Conservation (phyloP, 2,329 filamentous ascomycete genomes). For the Penicillium verrucosum region DNA sequence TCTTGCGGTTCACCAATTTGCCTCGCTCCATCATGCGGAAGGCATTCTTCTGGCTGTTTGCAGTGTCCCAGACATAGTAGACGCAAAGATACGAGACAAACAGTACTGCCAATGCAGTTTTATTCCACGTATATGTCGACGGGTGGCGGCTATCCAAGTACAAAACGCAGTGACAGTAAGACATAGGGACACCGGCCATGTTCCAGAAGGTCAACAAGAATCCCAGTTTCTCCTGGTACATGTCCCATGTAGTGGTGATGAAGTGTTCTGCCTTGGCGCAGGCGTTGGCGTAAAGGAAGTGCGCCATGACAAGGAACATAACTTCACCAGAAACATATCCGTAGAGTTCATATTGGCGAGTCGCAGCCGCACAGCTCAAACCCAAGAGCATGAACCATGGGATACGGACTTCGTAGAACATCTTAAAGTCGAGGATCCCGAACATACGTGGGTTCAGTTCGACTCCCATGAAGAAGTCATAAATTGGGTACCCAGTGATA, state of each 20-base stretch:
- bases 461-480: constrained; percentile 88
- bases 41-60: constrained; percentile 87
- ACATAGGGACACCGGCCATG: constrained; percentile 82
- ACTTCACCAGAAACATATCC: constrained; percentile 82
- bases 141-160: constrained; percentile 81
- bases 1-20: constrained; percentile 62
- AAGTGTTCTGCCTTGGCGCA: constrained; percentile 88
- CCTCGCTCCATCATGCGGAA: constrained; percentile 78
- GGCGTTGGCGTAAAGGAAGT: constrained; percentile 87
- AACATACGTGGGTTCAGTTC: constrained; percentile 84
- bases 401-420: constrained; percentile 91
- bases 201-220: constrained; percentile 99
- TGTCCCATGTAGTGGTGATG: constrained; percentile 88
- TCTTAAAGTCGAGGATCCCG: constrained; percentile 81
- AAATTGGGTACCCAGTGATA: constrained; percentile 77
- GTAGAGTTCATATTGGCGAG: constrained; percentile 81
- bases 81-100: constrained; percentile 70
- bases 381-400: constrained; percentile 92
- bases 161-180: constrained; percentile 88
- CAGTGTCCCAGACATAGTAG: constrained; percentile 90
- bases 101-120: constrained; percentile 59
- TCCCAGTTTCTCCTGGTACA: constrained; percentile 94
- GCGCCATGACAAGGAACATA: constrained; percentile 76
- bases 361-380: constrained; percentile 57
- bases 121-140: constrained; percentile 71